Percentiles rank a stretch among this genome's conserved stretches.
phyloP scores from a whole-genome alignment of 2,329 filamentous ascomycete species.

The Aspergillus aculeatus region DNA sequence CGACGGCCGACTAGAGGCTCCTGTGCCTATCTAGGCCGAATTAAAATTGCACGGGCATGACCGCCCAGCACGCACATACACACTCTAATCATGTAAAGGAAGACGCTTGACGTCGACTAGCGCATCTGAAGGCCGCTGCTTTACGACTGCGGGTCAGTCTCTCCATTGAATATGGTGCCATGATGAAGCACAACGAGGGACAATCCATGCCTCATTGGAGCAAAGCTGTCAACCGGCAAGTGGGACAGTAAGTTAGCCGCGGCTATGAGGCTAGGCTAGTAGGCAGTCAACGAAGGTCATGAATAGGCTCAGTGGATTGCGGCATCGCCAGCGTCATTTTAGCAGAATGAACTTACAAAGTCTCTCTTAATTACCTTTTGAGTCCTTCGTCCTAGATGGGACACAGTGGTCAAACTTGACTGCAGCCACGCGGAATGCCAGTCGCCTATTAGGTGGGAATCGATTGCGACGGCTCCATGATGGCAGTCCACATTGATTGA shows the following conservation, averaged over 20 bases:
- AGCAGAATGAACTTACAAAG: background rate
- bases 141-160: background rate
- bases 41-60: background rate
- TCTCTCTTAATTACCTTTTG: background rate
- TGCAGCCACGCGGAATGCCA: background rate
- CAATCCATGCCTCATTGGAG: conserved; percentile 1
- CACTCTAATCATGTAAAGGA: background rate
- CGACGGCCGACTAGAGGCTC: background rate
- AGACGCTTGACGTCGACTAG: background rate
- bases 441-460: background rate
- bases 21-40: background rate
- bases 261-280: background rate
- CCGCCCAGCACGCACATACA: background rate
- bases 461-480: background rate
- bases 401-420: background rate
- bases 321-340: too few species aligned
- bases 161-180: background rate
- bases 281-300: background rate
- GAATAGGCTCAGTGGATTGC: too few species aligned
- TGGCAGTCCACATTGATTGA: background rate
- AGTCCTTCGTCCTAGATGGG: background rate
- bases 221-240: background rate
- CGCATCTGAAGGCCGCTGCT: background rate
- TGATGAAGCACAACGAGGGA: background rate
- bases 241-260: background rate